Conservation (phyloP, 495 filamentous ascomycete species). For the Penicillium canariense region DNA sequence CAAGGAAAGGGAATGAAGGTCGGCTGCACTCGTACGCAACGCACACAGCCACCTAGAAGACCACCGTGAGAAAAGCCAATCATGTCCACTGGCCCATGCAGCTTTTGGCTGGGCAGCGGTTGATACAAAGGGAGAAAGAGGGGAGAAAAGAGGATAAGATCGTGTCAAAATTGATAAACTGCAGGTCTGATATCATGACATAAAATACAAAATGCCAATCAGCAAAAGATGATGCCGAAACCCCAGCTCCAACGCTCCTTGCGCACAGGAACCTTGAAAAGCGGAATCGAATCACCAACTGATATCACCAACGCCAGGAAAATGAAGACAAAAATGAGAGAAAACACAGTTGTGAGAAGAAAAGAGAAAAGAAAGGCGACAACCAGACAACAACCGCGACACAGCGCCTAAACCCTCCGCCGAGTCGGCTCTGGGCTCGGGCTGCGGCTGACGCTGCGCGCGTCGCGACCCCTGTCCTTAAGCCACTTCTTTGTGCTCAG, state of each 20-base stretch:
- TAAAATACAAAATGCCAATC: constrained; percentile 21
- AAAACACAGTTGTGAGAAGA: constrained; percentile 14
- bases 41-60: no score
- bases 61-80: no score
- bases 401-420: constrained; percentile 55
- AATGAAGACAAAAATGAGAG: constrained; percentile 10
- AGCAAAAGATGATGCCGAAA: constrained; percentile 19
- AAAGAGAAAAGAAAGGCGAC: constrained; percentile 6
- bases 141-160: background rate
- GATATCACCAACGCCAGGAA: constrained; percentile 32
- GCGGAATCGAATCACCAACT: constrained; percentile 20
- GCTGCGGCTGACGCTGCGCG: constrained; percentile 71
- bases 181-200: constrained; percentile 26
- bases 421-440: constrained; percentile 76
- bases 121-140: background rate
- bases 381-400: background rate
- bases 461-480: constrained; percentile 78
- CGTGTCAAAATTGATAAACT: constrained; percentile 7
- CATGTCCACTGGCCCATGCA: background rate
- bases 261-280: constrained; percentile 15
- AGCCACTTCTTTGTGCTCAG: constrained; percentile 95
- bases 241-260: constrained; percentile 17
- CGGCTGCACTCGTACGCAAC: no score
- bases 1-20: no score
- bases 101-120: background rate